Evolutionary conservation across 306 rosid genomes (phyloP).

Genomic region (Quercus bicolor): DNA sequence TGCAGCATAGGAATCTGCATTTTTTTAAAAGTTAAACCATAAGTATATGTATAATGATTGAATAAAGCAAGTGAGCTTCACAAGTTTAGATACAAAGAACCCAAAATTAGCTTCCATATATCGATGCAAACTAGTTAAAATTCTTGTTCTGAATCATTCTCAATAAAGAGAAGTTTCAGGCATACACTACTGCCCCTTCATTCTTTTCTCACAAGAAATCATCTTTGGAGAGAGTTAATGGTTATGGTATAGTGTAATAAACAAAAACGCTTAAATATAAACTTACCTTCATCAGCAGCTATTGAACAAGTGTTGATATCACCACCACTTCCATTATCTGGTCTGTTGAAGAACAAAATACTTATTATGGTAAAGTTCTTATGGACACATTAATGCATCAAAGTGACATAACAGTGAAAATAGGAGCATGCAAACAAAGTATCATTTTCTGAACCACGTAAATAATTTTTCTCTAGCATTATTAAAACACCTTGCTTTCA

Average conservation of each 20-base stretch:
- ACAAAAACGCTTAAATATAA: background rate
- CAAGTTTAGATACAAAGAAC: background rate
- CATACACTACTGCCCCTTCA: background rate
- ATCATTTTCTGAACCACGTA: background rate
- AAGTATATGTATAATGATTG: background rate
- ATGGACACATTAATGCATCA: background rate
- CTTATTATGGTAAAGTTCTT: background rate
- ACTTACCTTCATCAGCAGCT: constrained; percentile 49
- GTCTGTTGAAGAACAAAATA: constrained; percentile 38
- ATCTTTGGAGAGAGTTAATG: background rate
- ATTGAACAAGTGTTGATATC: constrained; percentile 24
- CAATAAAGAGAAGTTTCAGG: background rate
- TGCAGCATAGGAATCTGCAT: constrained; percentile 74
- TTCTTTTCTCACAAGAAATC: background rate
- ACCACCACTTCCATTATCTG: constrained; percentile 33
- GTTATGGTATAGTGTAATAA: background rate
- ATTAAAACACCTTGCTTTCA: background rate
- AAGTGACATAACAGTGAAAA: background rate
- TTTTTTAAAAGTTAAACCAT: constrained; percentile 1
- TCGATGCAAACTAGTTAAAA: background rate
- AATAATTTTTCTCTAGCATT: background rate
- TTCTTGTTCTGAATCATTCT: background rate
- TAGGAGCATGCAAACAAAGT: background rate
- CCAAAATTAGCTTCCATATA: background rate
- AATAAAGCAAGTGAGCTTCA: background rate